phyloP scores from a whole-genome alignment of 176 grass and related monocot genomes.

The Calamus simplicifolius region DNA sequence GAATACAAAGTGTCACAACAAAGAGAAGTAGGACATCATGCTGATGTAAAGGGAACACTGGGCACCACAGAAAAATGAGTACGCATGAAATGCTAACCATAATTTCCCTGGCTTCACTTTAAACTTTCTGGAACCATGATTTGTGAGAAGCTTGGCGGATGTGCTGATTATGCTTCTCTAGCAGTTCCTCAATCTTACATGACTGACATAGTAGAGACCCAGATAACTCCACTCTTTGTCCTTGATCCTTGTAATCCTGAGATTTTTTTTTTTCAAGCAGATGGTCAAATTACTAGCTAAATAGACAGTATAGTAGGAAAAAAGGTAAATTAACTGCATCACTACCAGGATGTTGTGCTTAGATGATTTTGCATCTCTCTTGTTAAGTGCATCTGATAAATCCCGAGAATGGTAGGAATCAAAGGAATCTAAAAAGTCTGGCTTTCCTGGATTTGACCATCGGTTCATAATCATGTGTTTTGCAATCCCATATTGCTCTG shows the following conservation, averaged over 20 bases:
- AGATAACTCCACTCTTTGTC: constrained; percentile 47
- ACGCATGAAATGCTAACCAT: no score
- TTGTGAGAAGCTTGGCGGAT: constrained; percentile 48
- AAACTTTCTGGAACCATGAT: constrained; percentile 76
- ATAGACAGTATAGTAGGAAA: not conserved
- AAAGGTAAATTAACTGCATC: not conserved
- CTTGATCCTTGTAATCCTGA: constrained; percentile 46
- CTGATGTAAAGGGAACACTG: no score
- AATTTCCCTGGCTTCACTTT: no score
- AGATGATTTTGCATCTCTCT: not conserved
- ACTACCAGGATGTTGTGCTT: not conserved
- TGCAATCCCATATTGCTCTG: constrained; percentile 35
- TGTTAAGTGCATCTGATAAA: constrained; percentile 1
- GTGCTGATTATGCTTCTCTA: constrained; percentile 64
- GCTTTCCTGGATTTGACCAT: constrained; percentile 39
- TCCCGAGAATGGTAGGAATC: not conserved
- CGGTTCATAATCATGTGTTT: constrained; percentile 69
- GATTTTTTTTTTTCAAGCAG: not conserved
- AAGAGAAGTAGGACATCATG: no score
- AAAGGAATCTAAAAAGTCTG: constrained; percentile 29
- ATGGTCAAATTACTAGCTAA: not conserved
- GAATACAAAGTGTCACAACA: no score
- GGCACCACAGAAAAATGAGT: no score
- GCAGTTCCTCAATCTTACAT: constrained; percentile 59
- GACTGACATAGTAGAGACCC: constrained; percentile 54